Evolutionary conservation across 305 asterid genomes (phyloP), one percentile per base, ranked within the genome.

Genomic region (Striga hermonthica): DNA sequence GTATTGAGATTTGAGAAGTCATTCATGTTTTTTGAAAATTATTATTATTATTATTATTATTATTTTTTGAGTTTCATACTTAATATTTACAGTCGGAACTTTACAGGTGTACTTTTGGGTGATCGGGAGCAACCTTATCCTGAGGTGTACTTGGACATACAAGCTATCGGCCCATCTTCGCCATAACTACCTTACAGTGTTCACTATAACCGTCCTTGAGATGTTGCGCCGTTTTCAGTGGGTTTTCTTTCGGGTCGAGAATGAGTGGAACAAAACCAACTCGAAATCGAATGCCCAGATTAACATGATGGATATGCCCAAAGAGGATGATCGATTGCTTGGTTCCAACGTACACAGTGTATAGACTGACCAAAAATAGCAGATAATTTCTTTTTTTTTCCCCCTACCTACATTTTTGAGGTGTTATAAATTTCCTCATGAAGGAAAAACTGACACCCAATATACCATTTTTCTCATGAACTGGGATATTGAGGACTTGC

Each of bases 161-260:
- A 94, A 94, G 80, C 79, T 94, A 34, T 94, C 99, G 4, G 97
- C 99, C 81, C 99, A 94, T 88, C 99, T 94, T 64, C 97, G 97
- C 64, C 93, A 88, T 60, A 94, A 94, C 75, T 87, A 91, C 81
- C 71, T 86, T 44, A 85, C 96, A 0, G 81, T 94, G 60, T 91
- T 91, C 9, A 52, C 97, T 0, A 85, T 94, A 41, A 81, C 94
- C 4, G 96, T 90, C 3, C 73, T 91, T 68, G 99, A 94, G 78
- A 91, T 94, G 61, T 74, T 88, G 60, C 95, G 98, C 1, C 95
- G 99, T n/a, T 94, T 86, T 83, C 99, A 94, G 71, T 91, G 99
- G 97, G 91, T 80, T 9, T 94, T 88, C 86, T 94, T 94, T 68
- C 96, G 99, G 0, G 98, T 94, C 62, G 99, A 94, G 68, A 91